These are phyloP conservation scores for Pythium plurisporium DNA, from an alignment of 352 stramenopile species.

Conservation along the genomic window DNA sequence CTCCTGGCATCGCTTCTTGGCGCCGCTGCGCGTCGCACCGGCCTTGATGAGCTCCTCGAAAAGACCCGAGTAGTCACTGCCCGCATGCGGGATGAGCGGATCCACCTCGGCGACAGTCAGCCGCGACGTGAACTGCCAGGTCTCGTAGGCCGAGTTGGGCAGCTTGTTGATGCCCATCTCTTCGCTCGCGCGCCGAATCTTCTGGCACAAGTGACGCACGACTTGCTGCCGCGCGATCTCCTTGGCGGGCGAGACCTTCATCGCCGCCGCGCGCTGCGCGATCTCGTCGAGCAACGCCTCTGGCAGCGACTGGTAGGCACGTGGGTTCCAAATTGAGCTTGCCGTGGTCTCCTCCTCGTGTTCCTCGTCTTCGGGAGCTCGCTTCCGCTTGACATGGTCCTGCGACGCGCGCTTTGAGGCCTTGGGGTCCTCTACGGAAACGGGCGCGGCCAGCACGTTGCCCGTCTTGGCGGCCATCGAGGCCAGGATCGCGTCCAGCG, in stretches of 20 bases:
- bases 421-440: conserved; percentile 3
- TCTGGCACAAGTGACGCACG: conserved; percentile 58
- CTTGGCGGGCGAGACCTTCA: conserved; percentile 36
- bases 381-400: conserved; percentile 20
- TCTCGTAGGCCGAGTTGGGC: conserved; percentile 81
- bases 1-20: conserved; percentile 50
- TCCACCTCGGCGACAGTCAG: conserved; percentile 71
- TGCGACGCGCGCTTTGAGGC: neutral
- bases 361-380: neutral
- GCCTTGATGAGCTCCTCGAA: conserved; percentile 72
- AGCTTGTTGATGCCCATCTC: conserved; percentile 74
- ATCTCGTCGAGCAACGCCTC: conserved; percentile 19
- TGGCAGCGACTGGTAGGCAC: conserved; percentile 14
- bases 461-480: conserved; percentile 76
- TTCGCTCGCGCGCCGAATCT: conserved; percentile 61
- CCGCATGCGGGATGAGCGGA: conserved; percentile 63
- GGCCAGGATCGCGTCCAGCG: conserved; percentile 71
- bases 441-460: conserved; percentile 36
- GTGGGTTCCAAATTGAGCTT: conserved; percentile 32
- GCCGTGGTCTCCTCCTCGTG: neutral
- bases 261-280: conserved; percentile 9
- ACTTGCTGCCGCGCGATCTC: conserved; percentile 71
- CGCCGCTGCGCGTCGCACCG: conserved; percentile 52
- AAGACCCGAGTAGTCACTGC: conserved; percentile 65
- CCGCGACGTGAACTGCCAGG: conserved; percentile 78